Evolutionary conservation across 225 moss, liverwort and hornwort species (phyloP).

Genomic region (Rhytidiadelphus loreus): DNA sequence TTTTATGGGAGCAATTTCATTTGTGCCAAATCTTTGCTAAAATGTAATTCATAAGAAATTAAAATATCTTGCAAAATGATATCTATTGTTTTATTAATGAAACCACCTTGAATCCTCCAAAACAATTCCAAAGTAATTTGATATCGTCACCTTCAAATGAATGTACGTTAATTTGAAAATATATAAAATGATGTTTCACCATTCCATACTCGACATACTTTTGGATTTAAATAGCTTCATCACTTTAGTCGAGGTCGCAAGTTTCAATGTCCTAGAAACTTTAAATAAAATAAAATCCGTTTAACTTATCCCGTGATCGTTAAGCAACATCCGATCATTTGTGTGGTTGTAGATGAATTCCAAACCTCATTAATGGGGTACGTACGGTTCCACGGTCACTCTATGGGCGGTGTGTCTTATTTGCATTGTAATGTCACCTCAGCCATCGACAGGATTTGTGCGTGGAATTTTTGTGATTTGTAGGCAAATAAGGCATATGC

Average conservation of each 20-base stretch:
- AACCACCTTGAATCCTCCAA: accelerated
- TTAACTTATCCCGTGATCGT: accelerated
- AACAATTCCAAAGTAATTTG: not conserved
- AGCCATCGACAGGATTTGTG: not conserved
- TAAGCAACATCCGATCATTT: not conserved
- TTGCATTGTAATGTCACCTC: not conserved
- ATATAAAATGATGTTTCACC: not conserved
- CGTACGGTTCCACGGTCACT: not conserved
- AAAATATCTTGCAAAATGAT: not conserved
- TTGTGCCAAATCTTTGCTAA: not conserved
- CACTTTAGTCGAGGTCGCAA: not conserved
- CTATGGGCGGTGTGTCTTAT: not conserved
- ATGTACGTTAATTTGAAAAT: not conserved
- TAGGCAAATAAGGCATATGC: not conserved
- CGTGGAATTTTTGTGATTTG: not conserved
- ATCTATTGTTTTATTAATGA: not conserved
- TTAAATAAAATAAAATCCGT: accelerated
- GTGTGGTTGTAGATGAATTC: not conserved
- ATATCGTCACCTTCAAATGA: not conserved
- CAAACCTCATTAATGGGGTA: not conserved
- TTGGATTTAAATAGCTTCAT: not conserved
- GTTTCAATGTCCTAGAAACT: not conserved
- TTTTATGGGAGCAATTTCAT: not conserved
- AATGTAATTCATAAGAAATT: not conserved
- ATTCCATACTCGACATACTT: not conserved